phyloP scores from a whole-genome alignment of 2,329 filamentous ascomycete genomes.

The Sordariomycetes sp. region DNA sequence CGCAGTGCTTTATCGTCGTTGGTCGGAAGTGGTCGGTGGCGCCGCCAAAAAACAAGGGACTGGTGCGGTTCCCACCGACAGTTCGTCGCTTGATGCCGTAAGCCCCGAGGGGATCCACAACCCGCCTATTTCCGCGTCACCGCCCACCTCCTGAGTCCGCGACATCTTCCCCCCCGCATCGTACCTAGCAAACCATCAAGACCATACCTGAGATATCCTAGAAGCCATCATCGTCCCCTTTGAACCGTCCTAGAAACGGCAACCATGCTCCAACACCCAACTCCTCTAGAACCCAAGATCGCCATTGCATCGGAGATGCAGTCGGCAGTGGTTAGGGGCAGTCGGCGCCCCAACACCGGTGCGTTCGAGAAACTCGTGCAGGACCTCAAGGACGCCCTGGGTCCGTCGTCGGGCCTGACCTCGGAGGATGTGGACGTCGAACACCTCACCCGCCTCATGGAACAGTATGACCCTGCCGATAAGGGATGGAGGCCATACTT shows the following conservation, averaged over 20 bases:
- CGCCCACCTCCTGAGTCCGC: not conserved
- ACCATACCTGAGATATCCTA: not conserved
- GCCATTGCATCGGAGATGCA: not conserved
- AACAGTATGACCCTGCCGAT: conserved; percentile 54
- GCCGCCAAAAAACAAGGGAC: not conserved
- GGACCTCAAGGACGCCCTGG: conserved; percentile 61
- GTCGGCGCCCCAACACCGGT: not conserved
- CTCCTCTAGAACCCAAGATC: not conserved
- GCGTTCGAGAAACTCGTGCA: conserved; percentile 58
- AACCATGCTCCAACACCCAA: conserved; percentile 4
- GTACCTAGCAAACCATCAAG: not conserved
- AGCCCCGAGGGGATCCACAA: not conserved
- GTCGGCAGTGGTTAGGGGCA: not conserved
- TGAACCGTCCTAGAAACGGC: not conserved
- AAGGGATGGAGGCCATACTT: conserved; percentile 65
- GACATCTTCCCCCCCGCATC: not conserved
- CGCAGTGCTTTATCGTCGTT: not conserved
- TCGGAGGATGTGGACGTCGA: conserved; percentile 70
- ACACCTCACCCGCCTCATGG: conserved; percentile 60
- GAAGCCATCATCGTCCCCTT: not conserved
- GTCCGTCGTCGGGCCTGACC: conserved; percentile 68
- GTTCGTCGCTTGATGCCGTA: not conserved
- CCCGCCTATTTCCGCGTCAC: not conserved
- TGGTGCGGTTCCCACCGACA: not conserved
- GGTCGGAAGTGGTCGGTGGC: not conserved